A percentile compares a stretch with the other conserved stretches of the same genome.
Evolutionary conservation across 2,329 filamentous ascomycete species (phyloP).

Genomic region (Annulohypoxylon truncatum): DNA sequence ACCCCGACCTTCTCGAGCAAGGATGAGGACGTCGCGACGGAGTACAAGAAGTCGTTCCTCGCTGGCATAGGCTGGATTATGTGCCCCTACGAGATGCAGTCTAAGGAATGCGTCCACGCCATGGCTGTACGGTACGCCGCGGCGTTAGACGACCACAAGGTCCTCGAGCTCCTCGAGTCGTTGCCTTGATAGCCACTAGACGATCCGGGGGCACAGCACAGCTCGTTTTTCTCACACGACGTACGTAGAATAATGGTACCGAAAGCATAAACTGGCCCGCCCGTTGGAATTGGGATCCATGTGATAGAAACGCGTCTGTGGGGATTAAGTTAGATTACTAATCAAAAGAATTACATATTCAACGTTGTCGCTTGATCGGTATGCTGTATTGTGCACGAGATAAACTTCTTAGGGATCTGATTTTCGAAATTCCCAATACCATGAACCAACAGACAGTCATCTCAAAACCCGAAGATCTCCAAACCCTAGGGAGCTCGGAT

Average conservation of each 20-base stretch:
- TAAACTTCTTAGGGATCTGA: slow-evolving; percentile 1
- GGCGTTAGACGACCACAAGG: slow-evolving; percentile 52
- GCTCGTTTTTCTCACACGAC: not conserved
- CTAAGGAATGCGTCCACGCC: slow-evolving; percentile 48
- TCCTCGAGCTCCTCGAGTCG: slow-evolving; percentile 49
- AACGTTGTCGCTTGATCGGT: not conserved
- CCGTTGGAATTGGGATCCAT: not conserved
- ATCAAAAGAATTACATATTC: not conserved
- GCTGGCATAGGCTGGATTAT: slow-evolving; percentile 52
- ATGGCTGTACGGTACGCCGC: slow-evolving; percentile 50
- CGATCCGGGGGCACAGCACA: not conserved
- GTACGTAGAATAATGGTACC: not conserved
- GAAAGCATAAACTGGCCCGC: not conserved
- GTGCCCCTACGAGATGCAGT: slow-evolving; percentile 52
- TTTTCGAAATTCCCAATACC: no score
- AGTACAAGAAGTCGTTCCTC: slow-evolving; percentile 51
- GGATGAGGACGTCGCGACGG: slow-evolving; percentile 46
- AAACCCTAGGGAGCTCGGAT: not conserved
- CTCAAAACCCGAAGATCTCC: not conserved
- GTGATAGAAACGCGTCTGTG: not conserved
- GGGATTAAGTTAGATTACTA: not conserved
- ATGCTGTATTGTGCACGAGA: not conserved
- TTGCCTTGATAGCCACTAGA: slow-evolving; percentile 35
- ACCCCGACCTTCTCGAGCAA: slow-evolving; percentile 43
- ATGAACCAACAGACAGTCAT: no score